phyloP scores from a whole-genome alignment of 306 rosid species.

The Mimosa pudica region DNA sequence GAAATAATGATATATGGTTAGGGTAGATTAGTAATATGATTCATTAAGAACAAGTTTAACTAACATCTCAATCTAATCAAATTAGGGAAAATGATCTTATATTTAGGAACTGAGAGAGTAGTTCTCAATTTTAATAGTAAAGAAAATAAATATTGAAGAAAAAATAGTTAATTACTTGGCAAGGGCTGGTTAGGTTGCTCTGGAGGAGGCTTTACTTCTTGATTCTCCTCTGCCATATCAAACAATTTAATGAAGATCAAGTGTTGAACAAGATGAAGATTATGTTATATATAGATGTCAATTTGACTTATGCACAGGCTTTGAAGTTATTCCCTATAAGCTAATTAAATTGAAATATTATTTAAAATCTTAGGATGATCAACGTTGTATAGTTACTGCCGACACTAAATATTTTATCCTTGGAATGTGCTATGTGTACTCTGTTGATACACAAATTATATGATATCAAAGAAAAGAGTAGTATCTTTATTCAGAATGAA shows the following conservation, averaged over 20 bases:
- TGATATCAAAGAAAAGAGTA: no score
- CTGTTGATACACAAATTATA: no score
- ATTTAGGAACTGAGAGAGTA: no score
- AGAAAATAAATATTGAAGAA: background rate
- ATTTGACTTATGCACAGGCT: no score
- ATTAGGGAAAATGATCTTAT: no score
- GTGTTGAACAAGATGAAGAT: background rate
- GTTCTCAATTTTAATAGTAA: background rate
- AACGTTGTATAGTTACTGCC: background rate
- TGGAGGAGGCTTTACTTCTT: conserved; percentile 19
- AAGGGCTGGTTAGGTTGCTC: background rate
- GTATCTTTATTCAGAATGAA: no score
- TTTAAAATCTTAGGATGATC: background rate
- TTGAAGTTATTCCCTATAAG: no score
- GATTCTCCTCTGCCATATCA: conserved; percentile 41
- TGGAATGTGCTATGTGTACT: background rate
- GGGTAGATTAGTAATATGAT: no score
- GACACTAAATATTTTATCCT: background rate
- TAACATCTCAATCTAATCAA: no score
- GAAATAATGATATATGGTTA: no score
- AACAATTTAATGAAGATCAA: background rate
- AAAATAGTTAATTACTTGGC: background rate
- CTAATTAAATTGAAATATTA: conserved; percentile 3
- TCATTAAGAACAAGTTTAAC: no score
- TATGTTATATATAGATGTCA: no score